phyloP scores from a whole-genome alignment of 768 basidiomycete genomes.

The Rhizopogon rudus region DNA sequence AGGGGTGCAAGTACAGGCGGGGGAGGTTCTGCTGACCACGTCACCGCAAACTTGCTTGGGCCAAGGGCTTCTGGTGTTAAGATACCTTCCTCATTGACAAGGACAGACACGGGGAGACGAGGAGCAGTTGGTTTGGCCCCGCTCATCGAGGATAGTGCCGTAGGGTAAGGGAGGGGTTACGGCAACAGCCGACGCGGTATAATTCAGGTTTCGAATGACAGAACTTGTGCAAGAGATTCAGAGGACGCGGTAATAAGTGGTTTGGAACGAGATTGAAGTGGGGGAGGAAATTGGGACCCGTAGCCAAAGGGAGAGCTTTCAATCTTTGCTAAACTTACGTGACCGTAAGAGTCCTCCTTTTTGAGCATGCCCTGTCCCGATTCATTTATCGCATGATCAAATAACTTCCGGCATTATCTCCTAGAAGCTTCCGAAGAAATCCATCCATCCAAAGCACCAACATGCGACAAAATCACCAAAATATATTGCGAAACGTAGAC shows the following conservation, averaged over 20 bases:
- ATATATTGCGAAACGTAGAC: conserved; percentile 24
- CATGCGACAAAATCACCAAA: conserved; percentile 8
- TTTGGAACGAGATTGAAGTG: neutral
- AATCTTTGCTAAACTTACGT: neutral
- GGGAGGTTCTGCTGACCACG: conserved; percentile 47
- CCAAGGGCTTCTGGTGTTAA: conserved; percentile 39
- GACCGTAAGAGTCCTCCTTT: neutral
- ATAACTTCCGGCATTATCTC: no score
- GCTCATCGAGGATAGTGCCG: conserved; percentile 17
- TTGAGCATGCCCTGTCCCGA: neutral
- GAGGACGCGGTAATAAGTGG: neutral
- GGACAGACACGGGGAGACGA: conserved; percentile 40
- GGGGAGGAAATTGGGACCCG: neutral
- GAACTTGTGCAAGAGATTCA: neutral
- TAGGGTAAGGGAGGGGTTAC: neutral
- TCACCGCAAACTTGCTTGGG: conserved; percentile 56
- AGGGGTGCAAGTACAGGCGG: conserved; percentile 33
- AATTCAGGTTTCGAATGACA: neutral
- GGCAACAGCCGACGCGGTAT: neutral
- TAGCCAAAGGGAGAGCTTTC: neutral
- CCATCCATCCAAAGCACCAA: neutral
- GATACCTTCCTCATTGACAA: conserved; percentile 35
- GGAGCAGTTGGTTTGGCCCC: conserved; percentile 34
- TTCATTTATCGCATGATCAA: neutral
- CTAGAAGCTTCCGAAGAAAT: no score